phyloP scores from a whole-genome alignment of 2,329 filamentous ascomycete genomes.

The Torrubiellomyces zombiae region DNA sequence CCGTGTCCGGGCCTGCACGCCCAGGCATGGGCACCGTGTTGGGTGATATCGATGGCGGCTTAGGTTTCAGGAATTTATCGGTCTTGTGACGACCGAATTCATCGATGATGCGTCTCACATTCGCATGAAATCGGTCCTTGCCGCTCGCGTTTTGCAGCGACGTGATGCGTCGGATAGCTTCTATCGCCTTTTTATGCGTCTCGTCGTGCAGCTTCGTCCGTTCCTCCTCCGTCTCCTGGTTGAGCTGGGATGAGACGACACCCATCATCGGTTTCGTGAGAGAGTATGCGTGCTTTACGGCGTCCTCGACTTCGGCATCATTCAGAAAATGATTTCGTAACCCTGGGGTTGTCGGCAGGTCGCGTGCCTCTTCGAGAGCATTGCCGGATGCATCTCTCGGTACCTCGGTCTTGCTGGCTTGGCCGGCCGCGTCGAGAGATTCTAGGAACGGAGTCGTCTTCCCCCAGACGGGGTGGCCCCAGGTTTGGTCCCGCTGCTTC shows the following conservation, averaged over 20 bases:
- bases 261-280: slow-evolving; percentile 44
- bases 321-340: slow-evolving; percentile 65
- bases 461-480: slow-evolving; percentile 69
- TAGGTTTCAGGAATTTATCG: slow-evolving; percentile 50
- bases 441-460: slow-evolving; percentile 66
- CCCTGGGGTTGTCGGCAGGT: slow-evolving; percentile 29
- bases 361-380: slow-evolving; percentile 18
- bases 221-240: slow-evolving; percentile 22
- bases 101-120: slow-evolving; percentile 69
- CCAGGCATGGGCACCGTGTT: slow-evolving; percentile 21
- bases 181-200: slow-evolving; percentile 49
- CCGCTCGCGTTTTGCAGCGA: slow-evolving; percentile 60
- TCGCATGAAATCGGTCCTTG: slow-evolving; percentile 64
- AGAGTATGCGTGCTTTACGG: slow-evolving; percentile 49
- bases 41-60: slow-evolving; percentile 30
- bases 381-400: slow-evolving; percentile 25
- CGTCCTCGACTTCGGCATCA: slow-evolving; percentile 46
- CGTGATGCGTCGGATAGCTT: slow-evolving; percentile 67
- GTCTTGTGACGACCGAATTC: slow-evolving; percentile 86
- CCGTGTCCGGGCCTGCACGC: slow-evolving; percentile 81
- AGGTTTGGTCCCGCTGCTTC: slow-evolving; percentile 42
- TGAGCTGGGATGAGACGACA: slow-evolving; percentile 18
- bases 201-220: slow-evolving; percentile 28
- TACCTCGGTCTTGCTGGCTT: slow-evolving; percentile 20
- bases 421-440: slow-evolving; percentile 55